Percentiles rank a stretch among this genome's conserved stretches.
These are phyloP conservation scores for Epichloe coenophiala DNA, from an alignment of 2,329 filamentous ascomycete genomes.

Conservation along the genomic window DNA sequence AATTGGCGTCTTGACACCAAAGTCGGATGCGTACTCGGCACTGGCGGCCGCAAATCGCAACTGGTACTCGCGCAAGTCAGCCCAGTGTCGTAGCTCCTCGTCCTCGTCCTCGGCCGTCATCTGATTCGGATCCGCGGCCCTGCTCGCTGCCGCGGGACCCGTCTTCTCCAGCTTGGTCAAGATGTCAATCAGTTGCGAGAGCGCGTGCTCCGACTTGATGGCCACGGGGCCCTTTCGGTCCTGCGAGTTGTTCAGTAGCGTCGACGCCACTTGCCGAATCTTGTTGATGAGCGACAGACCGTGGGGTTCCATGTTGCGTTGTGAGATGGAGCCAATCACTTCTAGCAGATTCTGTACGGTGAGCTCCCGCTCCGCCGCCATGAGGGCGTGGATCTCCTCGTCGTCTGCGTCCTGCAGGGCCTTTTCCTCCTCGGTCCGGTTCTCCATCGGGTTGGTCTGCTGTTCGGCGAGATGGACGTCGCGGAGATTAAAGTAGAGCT, in stretches of 20 bases:
- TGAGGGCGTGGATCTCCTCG: conserved; percentile 43
- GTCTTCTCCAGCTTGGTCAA: conserved; percentile 60
- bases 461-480: conserved; percentile 46
- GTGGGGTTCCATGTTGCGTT: conserved; percentile 72
- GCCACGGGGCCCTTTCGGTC: conserved; percentile 38
- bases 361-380: conserved; percentile 64
- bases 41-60: conserved; percentile 49
- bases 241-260: conserved; percentile 49
- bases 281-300: conserved; percentile 60
- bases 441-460: conserved; percentile 21
- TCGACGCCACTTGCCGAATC: conserved; percentile 72
- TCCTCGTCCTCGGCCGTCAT: conserved; percentile 54
- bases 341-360: conserved; percentile 68
- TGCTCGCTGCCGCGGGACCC: conserved; percentile 22
- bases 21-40: conserved; percentile 35
- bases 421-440: conserved; percentile 23
- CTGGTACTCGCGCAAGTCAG: conserved; percentile 67
- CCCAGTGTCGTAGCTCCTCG: conserved; percentile 64
- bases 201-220: conserved; percentile 52
- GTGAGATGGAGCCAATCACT: conserved; percentile 63
- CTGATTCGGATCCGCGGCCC: conserved; percentile 18
- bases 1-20: conserved; percentile 1
- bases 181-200: conserved; percentile 60
- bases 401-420: conserved; percentile 26
- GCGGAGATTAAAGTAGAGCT: conserved; percentile 69